Evolutionary conservation across 352 stramenopile genomes (phyloP).

Genomic region (Thraustochytrium sp.): DNA sequence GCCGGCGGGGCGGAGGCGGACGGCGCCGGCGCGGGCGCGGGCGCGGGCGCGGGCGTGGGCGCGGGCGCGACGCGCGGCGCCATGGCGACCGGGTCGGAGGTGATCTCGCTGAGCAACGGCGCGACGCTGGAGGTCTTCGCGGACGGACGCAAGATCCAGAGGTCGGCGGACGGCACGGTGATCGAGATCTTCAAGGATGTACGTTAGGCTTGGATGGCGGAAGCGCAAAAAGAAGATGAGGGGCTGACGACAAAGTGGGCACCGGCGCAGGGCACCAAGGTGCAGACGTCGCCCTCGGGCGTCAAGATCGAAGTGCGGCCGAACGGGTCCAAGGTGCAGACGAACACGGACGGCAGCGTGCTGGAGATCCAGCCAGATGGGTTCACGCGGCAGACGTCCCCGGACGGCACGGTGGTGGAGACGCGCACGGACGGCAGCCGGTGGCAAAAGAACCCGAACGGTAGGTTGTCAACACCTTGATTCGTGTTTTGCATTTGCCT

Average conservation of each 20-base stretch:
- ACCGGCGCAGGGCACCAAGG: constrained; percentile 11
- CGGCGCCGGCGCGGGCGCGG: no score
- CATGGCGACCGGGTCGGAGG: not conserved
- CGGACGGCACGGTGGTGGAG: not conserved
- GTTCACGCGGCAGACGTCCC: not conserved
- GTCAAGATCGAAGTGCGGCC: constrained; percentile 8
- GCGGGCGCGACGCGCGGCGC: not conserved
- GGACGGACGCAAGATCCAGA: constrained; percentile 16
- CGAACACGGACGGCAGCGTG: constrained; percentile 5
- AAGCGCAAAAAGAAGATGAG: not conserved
- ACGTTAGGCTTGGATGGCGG: not conserved
- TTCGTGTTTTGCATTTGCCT: no score
- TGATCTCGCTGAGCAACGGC: constrained; percentile 13
- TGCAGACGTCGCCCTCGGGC: not conserved
- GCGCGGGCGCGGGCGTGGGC: no score
- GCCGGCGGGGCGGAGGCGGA: not conserved
- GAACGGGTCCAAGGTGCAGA: constrained; percentile 10
- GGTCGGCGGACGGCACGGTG: not conserved
- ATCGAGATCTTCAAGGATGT: constrained; percentile 6
- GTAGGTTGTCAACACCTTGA: no score
- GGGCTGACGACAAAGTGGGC: not conserved
- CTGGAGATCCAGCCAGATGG: constrained; percentile 2
- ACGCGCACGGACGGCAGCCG: constrained; percentile 4
- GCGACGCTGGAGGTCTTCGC: constrained; percentile 9
- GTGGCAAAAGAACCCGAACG: not conserved